Base-by-base conservation (phyloP, 768 basidiomycete species). In the Candolleomyces aberdarensis region DNA sequence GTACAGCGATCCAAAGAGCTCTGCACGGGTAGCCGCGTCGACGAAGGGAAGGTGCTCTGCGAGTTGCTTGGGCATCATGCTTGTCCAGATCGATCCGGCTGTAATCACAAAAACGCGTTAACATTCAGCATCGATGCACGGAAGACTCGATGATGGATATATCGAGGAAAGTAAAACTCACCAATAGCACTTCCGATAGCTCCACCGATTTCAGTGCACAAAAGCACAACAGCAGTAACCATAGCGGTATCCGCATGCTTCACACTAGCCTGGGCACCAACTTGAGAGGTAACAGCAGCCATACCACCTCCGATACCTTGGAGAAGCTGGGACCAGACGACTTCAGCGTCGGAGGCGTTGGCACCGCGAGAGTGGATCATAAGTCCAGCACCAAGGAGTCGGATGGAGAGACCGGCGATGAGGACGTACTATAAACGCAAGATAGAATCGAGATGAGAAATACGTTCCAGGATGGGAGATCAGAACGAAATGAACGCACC, bases 291-390 rank as follows among this genome's bases (percentile, higher is more conserved):
- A 46, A 85, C 74, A 8, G 82, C 81, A 3, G 88, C 87, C 59
- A 91, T 78, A 15, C 89, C 90, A 14, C 90, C 90, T 17, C 90
- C 90, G 9, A 86, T 74, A 51, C 89, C 90, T 72, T 91, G 89
- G 15, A 92, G 76, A 54, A 91, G 71, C 65, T 92, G 90, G 20
- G 82, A 84, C 72, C 82, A 77, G 4, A 91, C 85, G 31, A 91
- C 77, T 63, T 84, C 83, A 1, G 77, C 78, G 39, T 80, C 76
- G 36, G 78, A 82, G 0, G 77, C 83, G 40, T 83, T 74, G 2
- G 86, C 83, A 14, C 88, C 88, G 17, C 86, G 82, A 5, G 88
- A 86, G 65, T 83, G 82, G 62, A 91, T 82, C 89, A 90, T 91
- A 26, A 89, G 72, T 9, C 81, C 82, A 17, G 85, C 84, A 10